These are phyloP conservation scores for Echites panduratus DNA, from an alignment of 257 asterid species.

Conservation along the genomic window DNA sequence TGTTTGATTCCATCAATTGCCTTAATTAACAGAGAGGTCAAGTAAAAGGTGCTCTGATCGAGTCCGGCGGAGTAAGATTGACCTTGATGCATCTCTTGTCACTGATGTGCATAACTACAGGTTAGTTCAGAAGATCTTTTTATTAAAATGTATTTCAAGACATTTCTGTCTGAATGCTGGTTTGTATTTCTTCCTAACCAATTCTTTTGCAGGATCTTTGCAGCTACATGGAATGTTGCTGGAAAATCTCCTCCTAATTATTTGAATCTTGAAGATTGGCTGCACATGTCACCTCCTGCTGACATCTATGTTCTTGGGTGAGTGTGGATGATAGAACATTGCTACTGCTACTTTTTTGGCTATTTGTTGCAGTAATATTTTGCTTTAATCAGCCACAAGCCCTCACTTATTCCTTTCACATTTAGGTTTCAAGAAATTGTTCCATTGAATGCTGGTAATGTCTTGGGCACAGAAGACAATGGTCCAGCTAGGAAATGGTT, in stretches of 20 bases:
- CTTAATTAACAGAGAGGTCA: slow-evolving; percentile 39
- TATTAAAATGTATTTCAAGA: neutral
- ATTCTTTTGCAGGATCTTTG: slow-evolving; percentile 52
- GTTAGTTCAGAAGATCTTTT: slow-evolving; percentile 28
- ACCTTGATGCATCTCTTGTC: slow-evolving; percentile 57
- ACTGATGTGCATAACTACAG: slow-evolving; percentile 63
- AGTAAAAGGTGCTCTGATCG: slow-evolving; percentile 41
- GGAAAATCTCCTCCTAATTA: slow-evolving; percentile 87
- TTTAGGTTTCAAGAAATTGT: slow-evolving; percentile 98
- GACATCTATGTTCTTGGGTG: slow-evolving; percentile 97
- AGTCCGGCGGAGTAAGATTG: slow-evolving; percentile 52
- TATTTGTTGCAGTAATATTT: no score
- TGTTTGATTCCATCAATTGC: slow-evolving; percentile 6
- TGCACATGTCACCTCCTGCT: slow-evolving; percentile 94
- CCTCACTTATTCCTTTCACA: slow-evolving; percentile 3
- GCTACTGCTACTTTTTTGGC: no score
- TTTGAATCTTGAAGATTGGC: slow-evolving; percentile 88
- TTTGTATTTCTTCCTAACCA: neutral
- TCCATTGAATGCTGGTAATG: slow-evolving; percentile 96
- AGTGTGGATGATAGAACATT: slow-evolving; percentile 18
- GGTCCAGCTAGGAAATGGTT: slow-evolving; percentile 96
- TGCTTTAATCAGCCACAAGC: neutral
- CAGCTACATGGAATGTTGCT: slow-evolving; percentile 98
- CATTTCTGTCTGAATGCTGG: slow-evolving; percentile 1
- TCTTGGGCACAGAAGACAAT: slow-evolving; percentile 90